Evolutionary conservation across 495 filamentous ascomycete genomes (phyloP).

Genomic region (Amniculicola lignicola): DNA sequence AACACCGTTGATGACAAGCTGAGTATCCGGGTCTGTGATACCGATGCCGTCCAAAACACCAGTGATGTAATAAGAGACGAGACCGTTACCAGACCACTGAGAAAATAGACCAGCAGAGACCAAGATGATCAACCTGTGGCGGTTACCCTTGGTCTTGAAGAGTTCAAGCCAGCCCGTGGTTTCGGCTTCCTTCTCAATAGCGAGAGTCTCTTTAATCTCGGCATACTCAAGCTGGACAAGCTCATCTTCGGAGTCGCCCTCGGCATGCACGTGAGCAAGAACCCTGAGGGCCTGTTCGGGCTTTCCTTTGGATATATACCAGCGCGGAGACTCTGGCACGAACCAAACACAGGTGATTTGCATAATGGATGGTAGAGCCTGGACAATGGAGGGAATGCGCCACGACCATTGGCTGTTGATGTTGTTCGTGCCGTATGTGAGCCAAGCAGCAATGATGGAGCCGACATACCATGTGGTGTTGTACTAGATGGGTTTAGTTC

Average conservation of each 20-base stretch:
- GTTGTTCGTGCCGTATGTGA: conserved; percentile 51
- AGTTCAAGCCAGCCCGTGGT: conserved; percentile 32
- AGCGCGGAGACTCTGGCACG: conserved; percentile 56
- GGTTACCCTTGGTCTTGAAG: conserved; percentile 35
- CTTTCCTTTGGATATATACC: conserved; percentile 58
- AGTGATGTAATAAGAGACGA: conserved; percentile 44
- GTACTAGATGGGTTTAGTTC: conserved; percentile 39
- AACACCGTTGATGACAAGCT: conserved; percentile 52
- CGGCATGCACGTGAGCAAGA: conserved; percentile 48
- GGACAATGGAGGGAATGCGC: conserved; percentile 53
- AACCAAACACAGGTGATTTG: conserved; percentile 56
- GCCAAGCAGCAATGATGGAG: conserved; percentile 50
- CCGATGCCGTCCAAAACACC: conserved; percentile 51
- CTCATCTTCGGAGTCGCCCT: conserved; percentile 25
- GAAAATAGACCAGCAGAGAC: conserved; percentile 40
- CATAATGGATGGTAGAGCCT: conserved; percentile 50
- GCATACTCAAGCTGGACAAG: conserved; percentile 35
- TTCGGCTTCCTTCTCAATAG: conserved; percentile 36
- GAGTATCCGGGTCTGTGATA: conserved; percentile 48
- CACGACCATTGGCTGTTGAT: conserved; percentile 51
- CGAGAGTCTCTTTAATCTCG: conserved; percentile 37
- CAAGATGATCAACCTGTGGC: conserved; percentile 40
- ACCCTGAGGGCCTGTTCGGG: conserved; percentile 59
- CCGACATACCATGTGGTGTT: conserved; percentile 64
- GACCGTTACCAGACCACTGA: conserved; percentile 44